Base-by-base conservation (phyloP, 2,329 filamentous ascomycete species). In the Cytospora piceae region DNA sequence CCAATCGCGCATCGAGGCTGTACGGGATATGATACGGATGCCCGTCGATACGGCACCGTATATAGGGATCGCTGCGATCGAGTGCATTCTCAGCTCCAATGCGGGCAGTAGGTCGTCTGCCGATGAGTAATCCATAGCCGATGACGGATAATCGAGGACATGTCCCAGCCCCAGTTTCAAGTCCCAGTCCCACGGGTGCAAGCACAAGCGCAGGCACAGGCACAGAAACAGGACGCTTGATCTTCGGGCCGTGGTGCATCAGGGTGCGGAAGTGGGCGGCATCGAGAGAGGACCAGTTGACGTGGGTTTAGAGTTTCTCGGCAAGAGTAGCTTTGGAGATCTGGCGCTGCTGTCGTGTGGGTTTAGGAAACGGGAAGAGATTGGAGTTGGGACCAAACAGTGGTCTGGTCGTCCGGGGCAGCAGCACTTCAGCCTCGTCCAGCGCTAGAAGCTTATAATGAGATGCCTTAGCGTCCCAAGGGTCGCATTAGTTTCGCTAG, bases 231-330 rank as follows among this genome's bases (percentile, higher is more conserved):
- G n/a, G 46, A n/a, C 20, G 29, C 46, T 42, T 46, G 42, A 24
- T 57, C 46, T 27, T 31, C 63, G 58, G 65, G n/a, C 52, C 52
- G 39, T 51, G 29, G 22, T 58, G 61, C 52, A 52, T 56, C 27
- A 42, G 55, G 42, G 42, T 17, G 20, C 46, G 55, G 3, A 22
- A 46, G 53, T 27, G 53, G 60, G 14, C 32, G 58, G 34, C 27
- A 12, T 53, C 24, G 11, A 55, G 27, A 29, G 53, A 62, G 61
- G 51, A 29, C 27, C 27, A 29, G 27, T 29, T 29, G 27, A 64
- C 53, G 63, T 66, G 61, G 61, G 61, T 62, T 68, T 68, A 68
- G 31, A 68, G 66, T 68, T 68, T 68, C 63, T 68, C 66, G 66
- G 66, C 60, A 68, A 66, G 66, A 51, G 53, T 68, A 68, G 66